Evolutionary conservation across 2,329 filamentous ascomycete genomes (phyloP).

Genomic region (Ophiostoma australiae): DNA sequence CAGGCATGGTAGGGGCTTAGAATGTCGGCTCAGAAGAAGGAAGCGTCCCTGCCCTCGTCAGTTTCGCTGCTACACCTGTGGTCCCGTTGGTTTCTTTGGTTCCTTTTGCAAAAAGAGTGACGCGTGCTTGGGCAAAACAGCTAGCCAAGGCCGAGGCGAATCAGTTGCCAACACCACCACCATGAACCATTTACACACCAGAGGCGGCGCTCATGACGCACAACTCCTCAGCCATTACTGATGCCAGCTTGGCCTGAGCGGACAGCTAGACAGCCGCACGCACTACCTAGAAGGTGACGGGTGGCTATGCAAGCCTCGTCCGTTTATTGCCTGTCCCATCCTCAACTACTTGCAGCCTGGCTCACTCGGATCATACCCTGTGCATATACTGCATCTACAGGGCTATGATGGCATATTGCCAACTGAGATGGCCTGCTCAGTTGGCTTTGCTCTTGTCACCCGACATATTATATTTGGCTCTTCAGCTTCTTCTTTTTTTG

Average conservation of each 20-base stretch:
- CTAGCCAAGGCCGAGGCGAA: not conserved
- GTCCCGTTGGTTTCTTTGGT: not conserved
- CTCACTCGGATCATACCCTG: too few species aligned
- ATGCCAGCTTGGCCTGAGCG: not conserved
- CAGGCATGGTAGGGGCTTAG: slow-evolving; percentile 55
- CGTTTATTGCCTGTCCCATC: too few species aligned
- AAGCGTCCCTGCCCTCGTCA: not conserved
- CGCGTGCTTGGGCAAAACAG: not conserved
- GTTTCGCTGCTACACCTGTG: not conserved
- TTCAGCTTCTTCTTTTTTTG: not conserved
- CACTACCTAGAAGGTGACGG: too few species aligned
- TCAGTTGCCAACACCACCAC: not conserved
- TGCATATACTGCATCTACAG: too few species aligned
- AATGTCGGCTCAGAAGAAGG: not conserved
- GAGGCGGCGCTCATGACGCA: not conserved
- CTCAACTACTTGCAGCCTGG: too few species aligned
- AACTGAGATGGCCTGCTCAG: not conserved
- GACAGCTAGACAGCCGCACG: not conserved
- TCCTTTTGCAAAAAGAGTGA: not conserved
- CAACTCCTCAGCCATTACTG: not conserved
- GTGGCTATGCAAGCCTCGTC: too few species aligned
- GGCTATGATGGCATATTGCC: too few species aligned
- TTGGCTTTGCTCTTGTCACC: too few species aligned
- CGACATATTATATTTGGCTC: too few species aligned
- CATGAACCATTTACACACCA: not conserved